Evolutionary conservation across 2,329 filamentous ascomycete genomes (phyloP), one percentile per base, ranked within the genome.

Genomic region (Elsinoe australis): DNA sequence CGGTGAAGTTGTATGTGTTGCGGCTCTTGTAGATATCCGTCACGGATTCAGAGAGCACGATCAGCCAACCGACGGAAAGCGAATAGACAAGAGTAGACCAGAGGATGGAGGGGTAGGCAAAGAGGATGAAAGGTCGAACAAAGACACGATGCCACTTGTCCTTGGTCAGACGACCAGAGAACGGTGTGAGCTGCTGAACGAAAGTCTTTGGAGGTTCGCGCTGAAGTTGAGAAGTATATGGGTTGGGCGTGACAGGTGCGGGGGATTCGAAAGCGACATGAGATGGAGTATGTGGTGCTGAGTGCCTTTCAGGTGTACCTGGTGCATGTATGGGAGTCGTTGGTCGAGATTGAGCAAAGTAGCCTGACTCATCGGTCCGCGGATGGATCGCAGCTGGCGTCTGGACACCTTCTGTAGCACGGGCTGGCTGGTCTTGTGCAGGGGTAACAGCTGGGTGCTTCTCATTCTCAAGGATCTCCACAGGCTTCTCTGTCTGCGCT

Each of bases 1-100:
- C 76, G 18, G 76, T 80, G 62, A 96, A 96, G 56, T 89, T 78
- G 69, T 96, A 96, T 0, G 72, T 73, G 0, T 75, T 70, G 0
- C 72, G 70, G 48, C 79, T 72, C 29, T 85, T 79, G 64, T 87
- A 96, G 52, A 96, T 84, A 51, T 83, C 74, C 0, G 87, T 78
- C 2, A 96, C 80, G 0, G 84, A 85, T 65, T 96, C 89, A 0
- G 88, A 95, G 1, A 96, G 77, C 34, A 96, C 88, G 55, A 96
- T 95, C 21, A 96, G 75, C 92, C 90, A 96, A 29, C 90, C 90
- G 5, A 96, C 78, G 0, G 88, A 92, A 57, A 92, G 82, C 0
- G 88, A 73, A 62, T 96, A 96, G 3, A 95, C 79, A 0, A 85
- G 72, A 0, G 87, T 72, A 4, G 86, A 90, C 90, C 89, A 96